A percentile compares a stretch with the other conserved stretches of the same genome.
phyloP scores from a whole-genome alignment of 2,329 filamentous ascomycete genomes.

The Onygenales sp. region DNA sequence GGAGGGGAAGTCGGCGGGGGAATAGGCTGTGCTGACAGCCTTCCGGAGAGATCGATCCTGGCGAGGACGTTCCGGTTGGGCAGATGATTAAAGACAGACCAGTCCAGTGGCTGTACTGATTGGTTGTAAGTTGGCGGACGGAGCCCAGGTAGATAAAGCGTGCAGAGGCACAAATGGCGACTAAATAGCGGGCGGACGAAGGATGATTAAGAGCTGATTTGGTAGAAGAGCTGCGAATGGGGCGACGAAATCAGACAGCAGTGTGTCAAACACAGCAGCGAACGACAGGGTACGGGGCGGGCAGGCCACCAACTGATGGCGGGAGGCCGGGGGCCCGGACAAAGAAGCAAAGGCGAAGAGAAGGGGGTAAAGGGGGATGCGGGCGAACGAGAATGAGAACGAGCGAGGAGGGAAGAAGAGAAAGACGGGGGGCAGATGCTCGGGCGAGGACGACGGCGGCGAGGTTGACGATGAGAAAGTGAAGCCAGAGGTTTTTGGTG shows the following conservation, averaged over 20 bases:
- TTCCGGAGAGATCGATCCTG: neutral
- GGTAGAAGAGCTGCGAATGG: conserved; percentile 26
- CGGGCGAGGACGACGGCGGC: conserved; percentile 6
- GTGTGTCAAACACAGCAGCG: conserved; percentile 38
- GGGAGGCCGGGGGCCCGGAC: conserved; percentile 2
- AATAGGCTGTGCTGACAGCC: neutral
- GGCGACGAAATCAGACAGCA: conserved; percentile 18
- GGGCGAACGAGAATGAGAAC: neutral
- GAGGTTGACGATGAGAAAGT: conserved; percentile 6
- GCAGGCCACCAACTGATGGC: neutral
- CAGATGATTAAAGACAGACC: conserved; percentile 30
- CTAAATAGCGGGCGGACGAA: conserved; percentile 12
- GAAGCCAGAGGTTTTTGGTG: conserved; percentile 3
- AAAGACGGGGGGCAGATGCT: conserved; percentile 1
- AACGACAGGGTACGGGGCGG: conserved; percentile 9
- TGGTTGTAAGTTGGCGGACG: conserved; percentile 13
- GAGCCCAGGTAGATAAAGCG: conserved; percentile 12
- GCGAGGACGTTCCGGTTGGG: conserved; percentile 14
- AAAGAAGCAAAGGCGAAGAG: neutral
- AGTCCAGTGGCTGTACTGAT: conserved; percentile 38
- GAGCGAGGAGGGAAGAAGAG: neutral
- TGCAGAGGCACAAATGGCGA: conserved; percentile 9
- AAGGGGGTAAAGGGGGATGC: neutral
- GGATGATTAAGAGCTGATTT: conserved; percentile 14
- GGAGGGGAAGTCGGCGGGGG: neutral